Evolutionary conservation across 2,329 filamentous ascomycete genomes (phyloP).

Genomic region (Dactylellina haptotyla): DNA sequence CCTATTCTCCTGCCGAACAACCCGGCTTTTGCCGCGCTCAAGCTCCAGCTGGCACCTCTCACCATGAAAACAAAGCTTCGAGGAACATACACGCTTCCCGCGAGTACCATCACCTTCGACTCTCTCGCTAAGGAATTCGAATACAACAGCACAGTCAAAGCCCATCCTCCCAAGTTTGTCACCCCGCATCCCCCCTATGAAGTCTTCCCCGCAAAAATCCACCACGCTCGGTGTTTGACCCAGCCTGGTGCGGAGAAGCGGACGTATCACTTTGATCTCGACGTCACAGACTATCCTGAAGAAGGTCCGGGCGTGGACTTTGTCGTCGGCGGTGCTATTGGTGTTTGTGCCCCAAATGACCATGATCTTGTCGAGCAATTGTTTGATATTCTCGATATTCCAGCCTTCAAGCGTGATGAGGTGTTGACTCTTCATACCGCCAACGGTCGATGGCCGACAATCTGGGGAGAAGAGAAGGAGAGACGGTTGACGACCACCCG

Average conservation of each 20-base stretch:
- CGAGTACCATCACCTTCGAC: slow-evolving; percentile 77
- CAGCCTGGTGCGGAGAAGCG: slow-evolving; percentile 90
- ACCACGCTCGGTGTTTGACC: slow-evolving; percentile 86
- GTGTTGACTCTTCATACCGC: slow-evolving; percentile 80
- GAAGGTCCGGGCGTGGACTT: slow-evolving; percentile 86
- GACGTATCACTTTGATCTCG: slow-evolving; percentile 96
- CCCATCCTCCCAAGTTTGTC: slow-evolving; percentile 85
- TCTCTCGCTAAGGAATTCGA: slow-evolving; percentile 64
- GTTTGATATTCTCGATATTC: slow-evolving; percentile 82
- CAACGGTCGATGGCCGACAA: slow-evolving; percentile 90
- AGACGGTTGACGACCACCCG: slow-evolving; percentile 89
- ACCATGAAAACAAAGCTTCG: slow-evolving; percentile 76
- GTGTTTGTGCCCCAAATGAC: slow-evolving; percentile 89
- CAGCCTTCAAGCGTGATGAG: slow-evolving; percentile 84
- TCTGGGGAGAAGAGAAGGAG: slow-evolving; percentile 91
- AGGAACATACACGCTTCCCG: slow-evolving; percentile 76
- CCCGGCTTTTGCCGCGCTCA: slow-evolving; percentile 80
- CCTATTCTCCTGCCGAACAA: slow-evolving; percentile 73
- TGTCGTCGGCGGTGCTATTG: slow-evolving; percentile 94
- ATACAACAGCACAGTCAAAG: slow-evolving; percentile 62
- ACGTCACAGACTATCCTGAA: slow-evolving; percentile 91
- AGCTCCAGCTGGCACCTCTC: slow-evolving; percentile 79
- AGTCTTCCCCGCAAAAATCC: slow-evolving; percentile 88
- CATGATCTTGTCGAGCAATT: slow-evolving; percentile 80
- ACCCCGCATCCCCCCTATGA: slow-evolving; percentile 94